A percentile compares a stretch with the other conserved stretches of the same genome.
Evolutionary conservation across 192 early-diverging fungal species (phyloP).

Genomic region (Jimgerdemannia flammicorona): DNA sequence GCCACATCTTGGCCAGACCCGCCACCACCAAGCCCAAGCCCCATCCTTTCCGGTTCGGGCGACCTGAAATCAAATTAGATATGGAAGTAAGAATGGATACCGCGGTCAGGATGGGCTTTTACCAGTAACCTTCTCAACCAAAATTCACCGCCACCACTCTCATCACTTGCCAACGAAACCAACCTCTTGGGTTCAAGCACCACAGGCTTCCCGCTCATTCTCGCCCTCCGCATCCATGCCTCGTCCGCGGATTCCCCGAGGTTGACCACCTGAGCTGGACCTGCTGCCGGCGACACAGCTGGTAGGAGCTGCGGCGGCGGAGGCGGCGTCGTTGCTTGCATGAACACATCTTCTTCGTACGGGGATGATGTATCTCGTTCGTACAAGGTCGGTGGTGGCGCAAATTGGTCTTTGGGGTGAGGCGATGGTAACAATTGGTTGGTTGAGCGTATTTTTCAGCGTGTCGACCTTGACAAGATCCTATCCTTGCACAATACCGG

Average conservation of each 20-base stretch:
- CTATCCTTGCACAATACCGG: no score
- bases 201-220: conserved; percentile 32
- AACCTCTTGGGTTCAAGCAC: conserved; percentile 12
- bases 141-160: not conserved
- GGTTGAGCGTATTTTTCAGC: not conserved
- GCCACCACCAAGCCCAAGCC: not conserved
- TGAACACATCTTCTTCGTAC: conserved; percentile 1
- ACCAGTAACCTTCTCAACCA: not conserved
- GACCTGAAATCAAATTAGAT: not conserved
- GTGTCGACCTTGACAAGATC: no score
- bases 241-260: conserved; percentile 63
- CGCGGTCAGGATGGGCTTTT: no score
- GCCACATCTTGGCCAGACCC: conserved; percentile 20
- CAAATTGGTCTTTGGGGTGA: conserved; percentile 15
- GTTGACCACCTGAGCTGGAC: conserved; percentile 20
- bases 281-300: not conserved
- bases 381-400: conserved; percentile 27
- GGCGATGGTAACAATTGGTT: not conserved
- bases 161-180: not conserved
- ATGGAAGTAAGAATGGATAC: no score
- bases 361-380: conserved; percentile 4
- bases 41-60: not conserved
- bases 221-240: conserved; percentile 57
- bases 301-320: not conserved
- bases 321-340: not conserved